A percentile compares a stretch with the other conserved stretches of the same genome.
These are phyloP conservation scores for Cutaneotrichosporon curvatum DNA, from an alignment of 1,284 basidiomycete species.

Conservation along the genomic window DNA sequence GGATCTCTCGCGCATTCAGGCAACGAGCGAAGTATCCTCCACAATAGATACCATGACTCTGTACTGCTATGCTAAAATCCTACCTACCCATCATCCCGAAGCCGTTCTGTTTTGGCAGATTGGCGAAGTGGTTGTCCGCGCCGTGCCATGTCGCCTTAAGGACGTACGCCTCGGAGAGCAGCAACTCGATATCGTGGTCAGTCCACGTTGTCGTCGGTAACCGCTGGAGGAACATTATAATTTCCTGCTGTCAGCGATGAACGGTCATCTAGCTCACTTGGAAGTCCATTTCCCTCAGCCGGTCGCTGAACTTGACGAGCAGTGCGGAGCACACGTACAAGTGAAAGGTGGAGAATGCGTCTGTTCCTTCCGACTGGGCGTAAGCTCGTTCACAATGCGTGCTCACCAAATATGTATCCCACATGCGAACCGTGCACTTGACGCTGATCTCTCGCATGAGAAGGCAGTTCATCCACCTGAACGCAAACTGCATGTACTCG, in stretches of 20 bases:
- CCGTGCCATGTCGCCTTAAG: conserved; percentile 90
- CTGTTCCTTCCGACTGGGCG: conserved; percentile 61
- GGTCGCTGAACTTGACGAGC: conserved; percentile 83
- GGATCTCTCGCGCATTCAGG: too few relatives aligned
- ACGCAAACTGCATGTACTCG: conserved; percentile 97
- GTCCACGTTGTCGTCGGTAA: conserved; percentile 91
- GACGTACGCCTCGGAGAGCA: conserved; percentile 92
- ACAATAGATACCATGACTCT: too few relatives aligned
- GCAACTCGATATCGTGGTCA: conserved; percentile 90
- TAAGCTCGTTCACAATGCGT: not conserved
- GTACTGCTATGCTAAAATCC: not conserved
- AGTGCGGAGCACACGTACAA: conserved; percentile 94
- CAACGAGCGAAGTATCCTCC: too few relatives aligned
- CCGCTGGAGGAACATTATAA: conserved; percentile 98
- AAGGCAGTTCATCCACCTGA: conserved; percentile 97
- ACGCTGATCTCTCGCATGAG: conserved; percentile 94
- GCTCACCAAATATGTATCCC: conserved; percentile 92
- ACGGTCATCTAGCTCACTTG: conserved; percentile 56
- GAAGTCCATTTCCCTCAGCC: conserved; percentile 88
- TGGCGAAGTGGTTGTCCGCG: conserved; percentile 76
- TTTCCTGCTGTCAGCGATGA: conserved; percentile 56
- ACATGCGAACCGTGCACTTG: conserved; percentile 92
- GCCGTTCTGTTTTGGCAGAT: conserved; percentile 25
- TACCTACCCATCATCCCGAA: conserved; percentile 41
- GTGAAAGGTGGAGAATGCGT: conserved; percentile 95